Conservation (phyloP, 2,329 filamentous ascomycete genomes). For the Fusarium decemcellulare region DNA sequence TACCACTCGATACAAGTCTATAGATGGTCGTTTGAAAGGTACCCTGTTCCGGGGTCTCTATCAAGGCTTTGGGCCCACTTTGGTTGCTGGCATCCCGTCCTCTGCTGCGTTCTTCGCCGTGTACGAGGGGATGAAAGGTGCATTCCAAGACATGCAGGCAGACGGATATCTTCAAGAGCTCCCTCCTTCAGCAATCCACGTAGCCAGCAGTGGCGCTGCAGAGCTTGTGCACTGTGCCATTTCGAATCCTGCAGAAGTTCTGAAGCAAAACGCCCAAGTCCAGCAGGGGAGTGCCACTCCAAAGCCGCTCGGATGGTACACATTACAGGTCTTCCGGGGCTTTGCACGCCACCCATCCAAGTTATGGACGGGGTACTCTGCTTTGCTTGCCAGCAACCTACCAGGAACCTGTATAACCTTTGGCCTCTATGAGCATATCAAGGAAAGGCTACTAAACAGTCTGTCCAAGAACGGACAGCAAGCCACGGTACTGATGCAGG, state of each 20-base stretch:
- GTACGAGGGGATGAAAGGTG: conserved; percentile 21
- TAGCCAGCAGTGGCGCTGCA: conserved; percentile 24
- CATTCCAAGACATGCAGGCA: conserved; percentile 7
- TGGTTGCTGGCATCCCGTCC: conserved; percentile 27
- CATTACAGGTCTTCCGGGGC: conserved; percentile 16
- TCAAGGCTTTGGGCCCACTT: conserved; percentile 25
- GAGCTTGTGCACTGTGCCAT: conserved; percentile 35
- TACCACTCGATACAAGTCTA: conserved; percentile 15
- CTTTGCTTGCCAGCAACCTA: conserved; percentile 29
- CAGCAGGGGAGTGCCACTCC: not conserved
- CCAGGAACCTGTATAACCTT: conserved; percentile 32
- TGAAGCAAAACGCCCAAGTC: conserved; percentile 32
- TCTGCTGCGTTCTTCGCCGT: conserved; percentile 34
- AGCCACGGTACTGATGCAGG: conserved; percentile 4
- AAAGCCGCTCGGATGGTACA: conserved; percentile 10
- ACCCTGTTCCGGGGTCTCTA: conserved; percentile 22
- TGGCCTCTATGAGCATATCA: conserved; percentile 32
- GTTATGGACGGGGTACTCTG: conserved; percentile 32
- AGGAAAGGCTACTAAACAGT: conserved; percentile 6
- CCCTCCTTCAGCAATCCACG: conserved; percentile 17
- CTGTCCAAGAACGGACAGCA: not conserved
- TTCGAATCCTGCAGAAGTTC: conserved; percentile 34
- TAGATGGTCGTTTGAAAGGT: conserved; percentile 16
- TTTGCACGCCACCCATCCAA: conserved; percentile 27
- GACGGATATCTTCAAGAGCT: not conserved